Conservation (phyloP, 1,139 yeast genomes). For the Pichia sp. region DNA sequence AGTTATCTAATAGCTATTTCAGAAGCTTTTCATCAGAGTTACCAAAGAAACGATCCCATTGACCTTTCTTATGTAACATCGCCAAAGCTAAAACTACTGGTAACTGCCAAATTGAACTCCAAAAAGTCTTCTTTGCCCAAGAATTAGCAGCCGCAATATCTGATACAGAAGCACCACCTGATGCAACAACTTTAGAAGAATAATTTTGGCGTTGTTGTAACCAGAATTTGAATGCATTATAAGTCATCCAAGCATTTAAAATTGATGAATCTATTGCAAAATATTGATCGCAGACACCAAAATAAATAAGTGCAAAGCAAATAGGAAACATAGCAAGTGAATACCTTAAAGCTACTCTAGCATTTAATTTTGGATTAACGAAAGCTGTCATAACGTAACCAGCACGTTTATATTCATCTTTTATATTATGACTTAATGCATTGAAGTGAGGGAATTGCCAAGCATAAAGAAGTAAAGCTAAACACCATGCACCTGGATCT, state of each 20-base stretch:
- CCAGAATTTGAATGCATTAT: slow-evolving; percentile 80
- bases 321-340: slow-evolving; percentile 87
- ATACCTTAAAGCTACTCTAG: slow-evolving; percentile 86
- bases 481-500: slow-evolving; percentile 93
- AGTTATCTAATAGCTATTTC: background rate
- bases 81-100: slow-evolving; percentile 88
- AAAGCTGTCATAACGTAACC: slow-evolving; percentile 97
- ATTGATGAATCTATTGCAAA: slow-evolving; percentile 75
- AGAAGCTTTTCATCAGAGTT: slow-evolving; percentile 11
- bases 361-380: slow-evolving; percentile 85
- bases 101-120: slow-evolving; percentile 93
- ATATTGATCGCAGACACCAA: slow-evolving; percentile 72
- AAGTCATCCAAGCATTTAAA: slow-evolving; percentile 80
- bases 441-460: slow-evolving; percentile 99
- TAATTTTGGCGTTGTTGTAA: slow-evolving; percentile 59
- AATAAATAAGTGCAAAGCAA: slow-evolving; percentile 76
- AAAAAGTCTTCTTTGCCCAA: slow-evolving; percentile 77
- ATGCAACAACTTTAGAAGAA: slow-evolving; percentile 25
- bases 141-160: slow-evolving; percentile 52
- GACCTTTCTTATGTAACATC: slow-evolving; percentile 90
- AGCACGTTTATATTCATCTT: slow-evolving; percentile 81
- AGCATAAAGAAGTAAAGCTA: slow-evolving; percentile 83
- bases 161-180: slow-evolving; percentile 40
- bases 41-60: slow-evolving; percentile 72
- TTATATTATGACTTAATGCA: slow-evolving; percentile 79